Evolutionary conservation across 805 yeast genomes (phyloP), one percentile per base, ranked within the genome.

Genomic region (Schwanniomyces yamadae): DNA sequence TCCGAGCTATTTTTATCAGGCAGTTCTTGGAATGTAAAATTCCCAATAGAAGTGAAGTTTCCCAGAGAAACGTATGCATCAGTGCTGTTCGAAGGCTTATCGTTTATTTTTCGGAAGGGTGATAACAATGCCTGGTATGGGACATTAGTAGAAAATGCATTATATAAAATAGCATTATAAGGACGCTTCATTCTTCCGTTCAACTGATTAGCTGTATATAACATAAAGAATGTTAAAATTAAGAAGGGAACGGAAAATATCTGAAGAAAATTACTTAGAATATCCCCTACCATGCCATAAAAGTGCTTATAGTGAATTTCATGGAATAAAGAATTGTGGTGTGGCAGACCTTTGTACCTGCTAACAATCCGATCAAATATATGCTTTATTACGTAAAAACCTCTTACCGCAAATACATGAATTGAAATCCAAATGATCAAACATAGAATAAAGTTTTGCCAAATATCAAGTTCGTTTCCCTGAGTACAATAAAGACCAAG

Each of bases 401-500:
- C 13, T 35, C 52, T 54, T 23, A 54, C 50, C 9, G 49, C 37
- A 1, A 43, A 46, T n/a, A 61, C 39, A 20, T 54, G 57, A 10
- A 54, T 35, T 1, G 45, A 36, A 1, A 58, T 49, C 56, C 66
- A 56, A 11, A 56, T 42, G 1, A 54, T 14, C 18, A 67, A 49
- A 20, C 58, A 52, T 4, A 69, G 36, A 46, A 76, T 59, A 46
- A 74, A 71, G 46, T 62, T 60, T 34, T 59, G 62, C 80, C 79
- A 74, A 23, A 56, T 62, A 15, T 49, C 48, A 19, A 47, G 42
- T 3, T 46, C 45, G 8, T 54, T 43, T 10, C 44, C 50, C 20
- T 51, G 51, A 5, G 57, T 48, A 14, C 55, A 47, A 30, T 56
- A 58, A 19, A 56, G 54, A 1, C 71, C 56, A 24, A 73, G 49